phyloP scores from a whole-genome alignment of 1,284 basidiomycete genomes.

The Cutaneotrichosporon cutaneum region DNA sequence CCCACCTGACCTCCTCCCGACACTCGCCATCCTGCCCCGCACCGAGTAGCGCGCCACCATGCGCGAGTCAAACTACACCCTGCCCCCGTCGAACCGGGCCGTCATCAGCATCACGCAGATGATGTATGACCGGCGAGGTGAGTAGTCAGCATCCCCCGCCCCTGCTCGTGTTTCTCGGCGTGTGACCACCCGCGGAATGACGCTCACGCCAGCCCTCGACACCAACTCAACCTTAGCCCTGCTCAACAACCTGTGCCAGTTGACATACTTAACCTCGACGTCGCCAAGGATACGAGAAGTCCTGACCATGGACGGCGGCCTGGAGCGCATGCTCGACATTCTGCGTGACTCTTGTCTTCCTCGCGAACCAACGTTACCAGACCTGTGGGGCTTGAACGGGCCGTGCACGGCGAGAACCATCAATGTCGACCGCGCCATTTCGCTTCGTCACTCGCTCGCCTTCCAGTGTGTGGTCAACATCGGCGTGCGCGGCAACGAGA shows the following conservation, averaged over 20 bases:
- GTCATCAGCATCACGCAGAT: conserved; percentile 92
- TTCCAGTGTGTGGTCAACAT: conserved; percentile 98
- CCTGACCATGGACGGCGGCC: conserved; percentile 93
- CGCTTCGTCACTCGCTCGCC: conserved; percentile 82
- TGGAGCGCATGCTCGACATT: conserved; percentile 91
- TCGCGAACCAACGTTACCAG: conserved; percentile 43
- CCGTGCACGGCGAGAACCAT: conserved; percentile 53
- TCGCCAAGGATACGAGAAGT: conserved; percentile 97
- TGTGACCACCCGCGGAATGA: conserved; percentile 4
- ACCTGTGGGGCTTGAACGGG: conserved; percentile 52
- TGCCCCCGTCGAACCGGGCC: conserved; percentile 91
- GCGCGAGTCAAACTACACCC: conserved; percentile 96
- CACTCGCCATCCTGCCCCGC: background rate
- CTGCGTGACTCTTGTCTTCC: conserved; percentile 71
- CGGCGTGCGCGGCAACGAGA: conserved; percentile 92
- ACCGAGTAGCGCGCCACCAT: conserved; percentile 55
- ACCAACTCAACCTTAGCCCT: conserved; percentile 85
- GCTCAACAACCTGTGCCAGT: conserved; percentile 94
- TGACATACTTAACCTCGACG: conserved; percentile 95
- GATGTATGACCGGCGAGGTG: conserved; percentile 93
- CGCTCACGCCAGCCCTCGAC: conserved; percentile 71
- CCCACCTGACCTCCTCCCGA: background rate
- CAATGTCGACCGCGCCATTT: conserved; percentile 73
- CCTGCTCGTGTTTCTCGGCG: background rate
- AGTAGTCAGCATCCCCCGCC: conserved; percentile 41